These are phyloP conservation scores for Phyllosticta citriasiana DNA, from an alignment of 2,329 filamentous ascomycete species.

Conservation along the genomic window DNA sequence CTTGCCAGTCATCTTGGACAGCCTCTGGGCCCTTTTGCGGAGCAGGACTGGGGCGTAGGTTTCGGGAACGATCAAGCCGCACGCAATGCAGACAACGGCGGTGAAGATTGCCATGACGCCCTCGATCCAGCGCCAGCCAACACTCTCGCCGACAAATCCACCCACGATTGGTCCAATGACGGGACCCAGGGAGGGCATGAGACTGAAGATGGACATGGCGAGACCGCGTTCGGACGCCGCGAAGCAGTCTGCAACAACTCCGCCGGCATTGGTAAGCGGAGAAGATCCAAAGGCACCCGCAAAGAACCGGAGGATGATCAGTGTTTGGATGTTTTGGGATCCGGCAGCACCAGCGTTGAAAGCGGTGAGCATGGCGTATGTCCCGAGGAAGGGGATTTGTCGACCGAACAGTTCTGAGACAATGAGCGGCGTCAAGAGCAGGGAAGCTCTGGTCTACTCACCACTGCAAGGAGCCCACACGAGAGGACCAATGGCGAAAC, in stretches of 20 bases:
- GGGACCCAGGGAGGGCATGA: conserved; percentile 15
- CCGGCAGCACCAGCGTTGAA: conserved; percentile 35
- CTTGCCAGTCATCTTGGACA: conserved; percentile 51
- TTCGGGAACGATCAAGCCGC: conserved; percentile 55
- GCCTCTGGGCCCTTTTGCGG: conserved; percentile 47
- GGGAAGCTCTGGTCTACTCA: conserved; percentile 4
- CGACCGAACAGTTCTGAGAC: conserved; percentile 45
- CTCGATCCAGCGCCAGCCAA: conserved; percentile 21
- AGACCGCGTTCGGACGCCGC: conserved; percentile 20
- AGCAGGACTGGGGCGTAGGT: conserved; percentile 53
- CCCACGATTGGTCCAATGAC: conserved; percentile 15
- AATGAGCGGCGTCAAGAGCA: not conserved
- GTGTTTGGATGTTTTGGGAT: conserved; percentile 33
- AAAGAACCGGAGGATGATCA: conserved; percentile 38
- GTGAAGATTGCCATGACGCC: conserved; percentile 47
- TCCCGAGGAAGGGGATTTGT: conserved; percentile 27
- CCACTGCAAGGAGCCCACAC: conserved; percentile 48
- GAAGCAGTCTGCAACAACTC: conserved; percentile 39
- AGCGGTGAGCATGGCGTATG: conserved; percentile 27
- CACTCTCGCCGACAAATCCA: conserved; percentile 14
- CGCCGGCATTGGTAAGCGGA: conserved; percentile 36
- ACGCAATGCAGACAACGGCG: conserved; percentile 32
- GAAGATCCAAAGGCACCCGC: conserved; percentile 35
- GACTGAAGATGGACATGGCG: conserved; percentile 13
- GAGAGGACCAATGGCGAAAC: conserved; percentile 48